phyloP scores from a whole-genome alignment of 2,329 filamentous ascomycete genomes.

The Penicillium sp. region DNA sequence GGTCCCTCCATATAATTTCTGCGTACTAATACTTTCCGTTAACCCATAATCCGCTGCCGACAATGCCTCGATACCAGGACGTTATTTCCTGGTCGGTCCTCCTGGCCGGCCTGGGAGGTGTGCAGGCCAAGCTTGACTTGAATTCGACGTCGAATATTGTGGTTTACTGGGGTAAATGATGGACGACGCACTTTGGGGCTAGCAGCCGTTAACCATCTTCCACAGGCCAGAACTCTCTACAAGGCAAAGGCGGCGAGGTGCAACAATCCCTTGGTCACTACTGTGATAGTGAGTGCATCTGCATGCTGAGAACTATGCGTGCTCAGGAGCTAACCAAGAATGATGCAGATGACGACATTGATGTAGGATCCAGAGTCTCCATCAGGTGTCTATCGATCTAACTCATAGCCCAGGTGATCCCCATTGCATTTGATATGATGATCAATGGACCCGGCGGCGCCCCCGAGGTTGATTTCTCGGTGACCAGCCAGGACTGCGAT shows the following conservation, averaged over 20 bases:
- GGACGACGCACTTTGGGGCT: background rate
- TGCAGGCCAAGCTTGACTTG: conserved; percentile 45
- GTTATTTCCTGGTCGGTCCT: conserved; percentile 28
- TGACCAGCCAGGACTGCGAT: conserved; percentile 60
- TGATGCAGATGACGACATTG: conserved; percentile 23
- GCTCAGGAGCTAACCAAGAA: conserved; percentile 13
- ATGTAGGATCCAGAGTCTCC: conserved; percentile 9
- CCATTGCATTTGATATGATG: conserved; percentile 60
- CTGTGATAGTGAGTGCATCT: conserved; percentile 54
- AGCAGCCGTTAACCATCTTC: background rate
- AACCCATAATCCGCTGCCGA: conserved; percentile 16
- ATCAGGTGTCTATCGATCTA: background rate
- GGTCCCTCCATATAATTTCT: conserved; percentile 11
- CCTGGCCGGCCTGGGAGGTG: conserved; percentile 32
- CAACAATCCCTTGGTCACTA: conserved; percentile 59
- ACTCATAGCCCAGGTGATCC: conserved; percentile 53
- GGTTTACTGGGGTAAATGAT: conserved; percentile 59
- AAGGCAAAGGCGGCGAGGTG: conserved; percentile 43
- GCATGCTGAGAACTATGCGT: too few species aligned
- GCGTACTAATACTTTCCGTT: conserved; percentile 8
- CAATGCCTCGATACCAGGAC: conserved; percentile 29
- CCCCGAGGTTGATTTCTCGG: conserved; percentile 62
- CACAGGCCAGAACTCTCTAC: conserved; percentile 60
- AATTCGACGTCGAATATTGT: conserved; percentile 55
- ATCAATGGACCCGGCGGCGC: conserved; percentile 52